A percentile compares a stretch with the other conserved stretches of the same genome.
These are phyloP conservation scores for Casuarina equisetifolia DNA, from an alignment of 306 rosid species.

Conservation along the genomic window DNA sequence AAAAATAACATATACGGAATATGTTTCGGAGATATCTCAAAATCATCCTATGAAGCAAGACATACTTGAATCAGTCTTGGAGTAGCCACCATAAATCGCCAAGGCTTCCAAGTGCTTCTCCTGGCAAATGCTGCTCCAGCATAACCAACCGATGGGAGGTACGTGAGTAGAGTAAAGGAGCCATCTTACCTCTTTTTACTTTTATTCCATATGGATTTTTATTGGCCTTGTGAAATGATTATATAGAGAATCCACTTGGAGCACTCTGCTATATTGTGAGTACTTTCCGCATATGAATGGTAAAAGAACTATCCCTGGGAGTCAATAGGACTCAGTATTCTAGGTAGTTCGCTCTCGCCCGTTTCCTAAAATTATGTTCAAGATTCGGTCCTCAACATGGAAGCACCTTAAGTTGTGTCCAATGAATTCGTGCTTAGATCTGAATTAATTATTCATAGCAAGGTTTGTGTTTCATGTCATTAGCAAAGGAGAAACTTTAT, in stretches of 20 bases:
- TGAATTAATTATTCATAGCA: no score
- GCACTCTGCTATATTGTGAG: constrained; percentile 21
- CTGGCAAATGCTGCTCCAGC: constrained; percentile 45
- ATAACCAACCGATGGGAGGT: constrained; percentile 47
- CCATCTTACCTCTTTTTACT: constrained; percentile 36
- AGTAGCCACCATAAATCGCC: constrained; percentile 40
- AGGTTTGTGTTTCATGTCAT: no score
- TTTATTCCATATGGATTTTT: not conserved
- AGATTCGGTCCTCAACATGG: no score
- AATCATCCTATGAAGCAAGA: not conserved
- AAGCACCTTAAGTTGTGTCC: no score
- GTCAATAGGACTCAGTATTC: constrained; percentile 43
- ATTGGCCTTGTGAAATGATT: not conserved
- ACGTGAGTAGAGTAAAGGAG: constrained; percentile 38
- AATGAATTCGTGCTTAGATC: no score
- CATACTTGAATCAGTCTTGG: constrained; percentile 55
- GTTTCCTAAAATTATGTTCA: no score
- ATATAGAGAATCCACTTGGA: constrained; percentile 18
- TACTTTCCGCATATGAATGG: constrained; percentile 34
- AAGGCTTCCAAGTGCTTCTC: constrained; percentile 39
- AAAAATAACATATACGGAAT: not conserved
- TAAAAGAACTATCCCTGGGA: constrained; percentile 1
- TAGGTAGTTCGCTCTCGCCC: not conserved
- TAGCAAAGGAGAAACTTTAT: no score
- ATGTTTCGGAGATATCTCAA: no score